These are phyloP conservation scores for Diplocarpon rosae DNA, from an alignment of 2,329 filamentous ascomycete species.

Conservation along the genomic window DNA sequence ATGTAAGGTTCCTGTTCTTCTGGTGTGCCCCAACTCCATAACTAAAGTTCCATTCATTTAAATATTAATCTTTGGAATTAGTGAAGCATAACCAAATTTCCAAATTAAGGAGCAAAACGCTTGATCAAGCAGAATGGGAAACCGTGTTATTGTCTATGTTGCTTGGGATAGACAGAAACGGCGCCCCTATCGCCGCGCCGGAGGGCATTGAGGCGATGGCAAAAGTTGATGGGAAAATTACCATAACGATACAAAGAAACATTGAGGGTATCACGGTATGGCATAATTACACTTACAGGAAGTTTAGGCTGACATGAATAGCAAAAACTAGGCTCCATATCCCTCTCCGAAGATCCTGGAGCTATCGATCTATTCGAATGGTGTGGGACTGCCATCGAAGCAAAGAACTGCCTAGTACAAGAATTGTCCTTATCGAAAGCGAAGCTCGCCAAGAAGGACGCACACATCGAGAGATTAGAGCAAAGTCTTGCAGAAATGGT, in stretches of 20 bases:
- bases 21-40: conserved; percentile 13
- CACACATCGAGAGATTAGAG: conserved; percentile 46
- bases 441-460: conserved; percentile 38
- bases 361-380: conserved; percentile 55
- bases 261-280: conserved; percentile 58
- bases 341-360: conserved; percentile 44
- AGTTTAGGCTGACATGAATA: conserved; percentile 25
- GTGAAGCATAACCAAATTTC: conserved; percentile 46
- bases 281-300: neutral
- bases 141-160: conserved; percentile 46
- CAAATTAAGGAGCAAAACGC: conserved; percentile 43
- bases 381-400: conserved; percentile 47
- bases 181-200: conserved; percentile 39
- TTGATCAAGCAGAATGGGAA: conserved; percentile 56
- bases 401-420: conserved; percentile 8
- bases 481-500: conserved; percentile 56
- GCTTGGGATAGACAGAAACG: conserved; percentile 32
- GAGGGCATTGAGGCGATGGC: conserved; percentile 53
- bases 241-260: conserved; percentile 53
- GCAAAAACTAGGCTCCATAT: conserved; percentile 60
- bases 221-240: conserved; percentile 42
- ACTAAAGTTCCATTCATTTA: conserved; percentile 14
- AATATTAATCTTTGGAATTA: conserved; percentile 20
- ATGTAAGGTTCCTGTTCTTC: conserved; percentile 22
- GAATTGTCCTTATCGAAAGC: conserved; percentile 27